Conservation (phyloP, 2,329 filamentous ascomycete genomes). For the Pleomassaria siparia region DNA sequence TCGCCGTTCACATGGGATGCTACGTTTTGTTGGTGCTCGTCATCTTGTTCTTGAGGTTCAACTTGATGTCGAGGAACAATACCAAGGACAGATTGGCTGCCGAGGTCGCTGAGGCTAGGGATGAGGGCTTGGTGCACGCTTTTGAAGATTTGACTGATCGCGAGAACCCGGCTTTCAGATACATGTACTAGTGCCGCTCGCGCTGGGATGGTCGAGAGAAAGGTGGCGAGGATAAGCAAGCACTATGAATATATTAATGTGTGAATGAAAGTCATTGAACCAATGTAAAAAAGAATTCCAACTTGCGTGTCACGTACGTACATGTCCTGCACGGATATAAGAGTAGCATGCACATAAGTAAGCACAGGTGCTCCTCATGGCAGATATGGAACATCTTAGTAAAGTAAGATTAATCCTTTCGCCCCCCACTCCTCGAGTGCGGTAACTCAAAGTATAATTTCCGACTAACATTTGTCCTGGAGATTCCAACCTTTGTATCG, state of each 20-base stretch:
- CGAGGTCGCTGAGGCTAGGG: conserved; percentile 46
- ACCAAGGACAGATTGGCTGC: conserved; percentile 54
- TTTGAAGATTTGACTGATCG: conserved; percentile 66
- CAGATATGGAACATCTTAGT: too few species aligned
- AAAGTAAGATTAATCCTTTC: too few species aligned
- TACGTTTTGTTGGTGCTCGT: conserved; percentile 63
- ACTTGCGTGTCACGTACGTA: too few species aligned
- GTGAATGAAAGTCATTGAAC: neutral
- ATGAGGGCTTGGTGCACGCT: conserved; percentile 52
- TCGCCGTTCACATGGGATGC: conserved; percentile 69
- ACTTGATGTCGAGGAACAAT: conserved; percentile 61
- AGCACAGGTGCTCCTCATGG: too few species aligned
- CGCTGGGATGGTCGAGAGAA: neutral
- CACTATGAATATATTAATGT: neutral
- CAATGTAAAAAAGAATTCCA: neutral
- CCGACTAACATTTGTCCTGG: too few species aligned
- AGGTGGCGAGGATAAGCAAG: neutral
- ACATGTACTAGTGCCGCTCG: conserved; percentile 44
- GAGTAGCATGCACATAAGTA: too few species aligned
- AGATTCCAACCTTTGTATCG: too few species aligned
- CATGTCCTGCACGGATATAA: too few species aligned
- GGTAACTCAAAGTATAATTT: too few species aligned
- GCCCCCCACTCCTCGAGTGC: too few species aligned
- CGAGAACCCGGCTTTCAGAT: conserved; percentile 63
- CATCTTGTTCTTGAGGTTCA: conserved; percentile 60